Evolutionary conservation across 2,329 filamentous ascomycete genomes (phyloP).

Genomic region (Ophiostoma populinum): DNA sequence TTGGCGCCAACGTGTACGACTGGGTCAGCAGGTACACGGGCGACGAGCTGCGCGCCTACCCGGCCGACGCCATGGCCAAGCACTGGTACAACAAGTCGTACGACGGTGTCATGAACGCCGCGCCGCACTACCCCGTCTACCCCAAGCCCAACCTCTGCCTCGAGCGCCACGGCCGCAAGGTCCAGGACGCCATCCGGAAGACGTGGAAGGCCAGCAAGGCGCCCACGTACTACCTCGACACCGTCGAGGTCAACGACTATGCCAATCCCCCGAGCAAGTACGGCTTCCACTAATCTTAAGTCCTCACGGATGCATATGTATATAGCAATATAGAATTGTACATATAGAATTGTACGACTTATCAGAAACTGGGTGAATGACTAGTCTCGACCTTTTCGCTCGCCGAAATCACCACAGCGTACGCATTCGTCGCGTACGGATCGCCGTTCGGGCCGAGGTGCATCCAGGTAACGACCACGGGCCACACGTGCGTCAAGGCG

Average conservation of each 20-base stretch:
- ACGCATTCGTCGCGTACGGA: too few species aligned
- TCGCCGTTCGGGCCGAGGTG: conserved; percentile 1
- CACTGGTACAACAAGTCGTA: conserved; percentile 16
- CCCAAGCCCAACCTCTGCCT: conserved; percentile 15
- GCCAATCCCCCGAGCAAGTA: conserved; percentile 14
- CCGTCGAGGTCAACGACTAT: conserved; percentile 15
- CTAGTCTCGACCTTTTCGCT: too few species aligned
- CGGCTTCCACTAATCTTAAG: conserved; percentile 6
- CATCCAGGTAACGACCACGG: conserved; percentile 4
- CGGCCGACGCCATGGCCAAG: conserved; percentile 5
- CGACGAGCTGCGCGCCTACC: conserved; percentile 22
- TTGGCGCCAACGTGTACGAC: conserved; percentile 52
- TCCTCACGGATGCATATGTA: too few species aligned
- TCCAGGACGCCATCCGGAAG: conserved; percentile 11
- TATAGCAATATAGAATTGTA: not conserved
- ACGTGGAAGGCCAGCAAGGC: conserved; percentile 13
- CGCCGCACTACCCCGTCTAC: conserved; percentile 12
- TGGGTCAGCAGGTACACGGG: conserved; percentile 43
- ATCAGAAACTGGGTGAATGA: too few species aligned
- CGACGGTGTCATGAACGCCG: conserved; percentile 15
- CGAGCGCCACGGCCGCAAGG: conserved; percentile 13
- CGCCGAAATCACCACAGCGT: too few species aligned
- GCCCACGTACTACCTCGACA: conserved; percentile 15
- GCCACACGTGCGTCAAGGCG: conserved; percentile 4
- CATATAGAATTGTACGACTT: too few species aligned